These are phyloP conservation scores for Hydnomerulius pinastri DNA, from an alignment of 768 basidiomycete genomes.

Conservation along the genomic window DNA sequence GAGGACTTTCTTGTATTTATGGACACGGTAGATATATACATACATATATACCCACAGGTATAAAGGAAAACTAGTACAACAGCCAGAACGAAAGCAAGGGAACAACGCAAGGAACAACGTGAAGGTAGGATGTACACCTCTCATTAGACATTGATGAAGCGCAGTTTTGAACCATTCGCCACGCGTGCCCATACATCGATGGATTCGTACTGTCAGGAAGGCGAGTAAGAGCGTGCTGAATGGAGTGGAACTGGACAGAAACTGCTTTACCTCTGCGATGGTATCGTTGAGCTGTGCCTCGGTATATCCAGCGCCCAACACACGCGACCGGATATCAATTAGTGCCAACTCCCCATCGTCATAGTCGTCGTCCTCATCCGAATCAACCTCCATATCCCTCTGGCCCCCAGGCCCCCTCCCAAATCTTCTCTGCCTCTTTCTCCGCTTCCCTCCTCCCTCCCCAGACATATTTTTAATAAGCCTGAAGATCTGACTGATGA, in stretches of 20 bases:
- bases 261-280: constrained; percentile 75
- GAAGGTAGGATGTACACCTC: no score
- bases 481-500: constrained; percentile 82
- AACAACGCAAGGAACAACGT: background rate
- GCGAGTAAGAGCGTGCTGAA: constrained; percentile 1
- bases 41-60: constrained; percentile 13
- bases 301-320: constrained; percentile 86
- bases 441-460: constrained; percentile 39
- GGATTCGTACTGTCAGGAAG: constrained; percentile 73
- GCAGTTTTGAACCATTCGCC: constrained; percentile 82
- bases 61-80: constrained; percentile 16
- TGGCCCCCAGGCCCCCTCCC: constrained; percentile 73
- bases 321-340: constrained; percentile 84
- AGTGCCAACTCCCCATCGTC: constrained; percentile 75
- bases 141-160: constrained; percentile 50
- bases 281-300: constrained; percentile 89
- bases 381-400: constrained; percentile 69
- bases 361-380: constrained; percentile 66
- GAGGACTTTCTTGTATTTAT: constrained; percentile 11
- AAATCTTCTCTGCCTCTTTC: constrained; percentile 51
- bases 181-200: constrained; percentile 79
- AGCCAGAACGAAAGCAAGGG: constrained; percentile 4
- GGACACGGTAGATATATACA: constrained; percentile 23
- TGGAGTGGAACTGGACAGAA: constrained; percentile 6
- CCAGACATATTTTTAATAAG: constrained; percentile 86